Base-by-base conservation (phyloP, 2,329 filamentous ascomycete species). In the Verruconis gallopava region DNA sequence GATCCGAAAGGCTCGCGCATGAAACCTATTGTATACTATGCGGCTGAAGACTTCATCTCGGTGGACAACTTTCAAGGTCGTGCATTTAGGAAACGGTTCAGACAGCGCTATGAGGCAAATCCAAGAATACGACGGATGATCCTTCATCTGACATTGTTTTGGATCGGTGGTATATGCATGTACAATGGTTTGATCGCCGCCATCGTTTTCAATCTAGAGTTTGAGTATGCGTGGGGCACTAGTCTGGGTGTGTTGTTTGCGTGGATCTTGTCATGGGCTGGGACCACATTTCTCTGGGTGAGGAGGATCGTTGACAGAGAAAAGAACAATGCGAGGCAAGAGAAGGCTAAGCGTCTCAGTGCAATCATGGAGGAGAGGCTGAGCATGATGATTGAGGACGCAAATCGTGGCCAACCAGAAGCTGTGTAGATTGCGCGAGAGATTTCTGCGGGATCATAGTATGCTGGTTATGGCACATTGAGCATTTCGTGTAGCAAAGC, bases 21-120 rank as follows among this genome's bases (percentile, higher is more conserved):
- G 15, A 49, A 53, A 20, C 54, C 54, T 2, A 55, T 56, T 38
- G 53, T 56, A 42, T 56, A 55, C 47, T 56, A 55, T 45, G 54
- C 54, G 4, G 54, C 54, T 3, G 54, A 56, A 30, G 54, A 56
- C 42, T 56, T 56, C 44, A 53, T 56, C 37, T 52, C 53, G 2
- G 54, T 56, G 1, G 54, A 56, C 38, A 52, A 52, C 2, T 36
- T 55, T 34, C 54, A 56, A 22, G 54, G 55, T 32, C 48, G 54
- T 13, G 53, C 54, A 13, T 56, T 56, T 33, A 50, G 54, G 3
- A 42, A 51, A 14, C 50, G 52, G 9, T 56, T 51, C 44, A 55
- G 55, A 37, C 49, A 52, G 38, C 53, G 54, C 1, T 56, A 55
- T 43, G 52, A 55, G 25, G 46, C 45, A 19, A 54, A 51, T 38